Percentiles rank a stretch among this genome's conserved stretches.
These are phyloP conservation scores for Tetradesmus lagerheimii DNA, from an alignment of 139 green algal genomes.

Conservation along the genomic window DNA sequence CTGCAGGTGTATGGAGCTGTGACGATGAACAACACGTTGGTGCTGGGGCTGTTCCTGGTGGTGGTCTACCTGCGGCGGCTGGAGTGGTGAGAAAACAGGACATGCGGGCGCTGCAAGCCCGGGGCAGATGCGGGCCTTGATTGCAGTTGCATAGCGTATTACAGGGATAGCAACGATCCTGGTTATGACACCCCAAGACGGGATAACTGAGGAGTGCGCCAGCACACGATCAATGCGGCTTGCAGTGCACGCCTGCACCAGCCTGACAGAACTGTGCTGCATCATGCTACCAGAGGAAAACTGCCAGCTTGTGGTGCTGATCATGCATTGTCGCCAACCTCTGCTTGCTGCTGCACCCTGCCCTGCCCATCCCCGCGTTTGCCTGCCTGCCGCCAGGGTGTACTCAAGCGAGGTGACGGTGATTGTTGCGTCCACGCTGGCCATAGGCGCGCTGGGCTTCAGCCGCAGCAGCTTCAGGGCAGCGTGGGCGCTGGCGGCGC, in stretches of 20 bases:
- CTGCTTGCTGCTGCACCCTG: not conserved
- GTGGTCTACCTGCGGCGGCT: constrained; percentile 66
- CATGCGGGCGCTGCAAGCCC: no score
- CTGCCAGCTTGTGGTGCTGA: no score
- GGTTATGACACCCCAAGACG: no score
- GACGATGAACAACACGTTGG: constrained; percentile 84
- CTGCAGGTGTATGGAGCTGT: constrained; percentile 74
- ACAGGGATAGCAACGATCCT: no score
- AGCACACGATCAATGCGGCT: no score
- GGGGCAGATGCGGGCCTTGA: no score
- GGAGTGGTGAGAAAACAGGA: constrained; percentile 63
- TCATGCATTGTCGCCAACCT: no score
- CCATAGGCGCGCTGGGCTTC: constrained; percentile 53
- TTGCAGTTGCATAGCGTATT: no score
- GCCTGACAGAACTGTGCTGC: no score
- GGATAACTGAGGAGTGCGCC: no score
- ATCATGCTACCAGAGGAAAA: no score
- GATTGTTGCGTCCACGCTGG: constrained; percentile 59
- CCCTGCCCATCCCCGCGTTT: not conserved
- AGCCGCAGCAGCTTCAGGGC: constrained; percentile 55
- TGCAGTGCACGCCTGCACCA: no score
- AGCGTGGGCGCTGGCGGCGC: constrained; percentile 55
- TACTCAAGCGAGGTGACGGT: constrained; percentile 68
- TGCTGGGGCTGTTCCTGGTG: constrained; percentile 77
- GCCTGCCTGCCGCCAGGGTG: constrained; percentile 28